phyloP scores from a whole-genome alignment of 2,329 filamentous ascomycete species.

The Microcyclospora pomicola region DNA sequence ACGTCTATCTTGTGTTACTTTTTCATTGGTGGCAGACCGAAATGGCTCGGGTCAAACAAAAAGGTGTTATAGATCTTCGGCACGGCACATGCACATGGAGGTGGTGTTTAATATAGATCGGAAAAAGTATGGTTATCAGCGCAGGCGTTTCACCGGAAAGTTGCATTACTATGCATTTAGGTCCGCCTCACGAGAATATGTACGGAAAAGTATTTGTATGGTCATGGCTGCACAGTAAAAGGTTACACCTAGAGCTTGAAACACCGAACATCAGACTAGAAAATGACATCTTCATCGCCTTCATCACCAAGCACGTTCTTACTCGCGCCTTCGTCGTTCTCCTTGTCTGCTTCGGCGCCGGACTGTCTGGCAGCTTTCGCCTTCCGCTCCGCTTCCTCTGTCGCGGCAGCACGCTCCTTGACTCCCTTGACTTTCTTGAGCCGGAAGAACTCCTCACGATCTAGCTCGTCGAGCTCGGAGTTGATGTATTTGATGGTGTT shows the following conservation, averaged over 20 bases:
- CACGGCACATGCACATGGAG: neutral
- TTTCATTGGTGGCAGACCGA: constrained; percentile 32
- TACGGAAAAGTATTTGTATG: too few species aligned
- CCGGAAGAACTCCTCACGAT: constrained; percentile 95
- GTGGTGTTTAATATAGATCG: too few species aligned
- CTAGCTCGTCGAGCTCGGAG: constrained; percentile 91
- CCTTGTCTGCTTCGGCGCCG: constrained; percentile 15
- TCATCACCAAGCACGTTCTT: constrained; percentile 25
- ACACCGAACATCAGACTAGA: constrained; percentile 4
- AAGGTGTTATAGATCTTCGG: neutral
- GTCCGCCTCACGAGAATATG: too few species aligned
- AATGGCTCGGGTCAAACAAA: constrained; percentile 13
- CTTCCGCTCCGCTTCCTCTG: constrained; percentile 20
- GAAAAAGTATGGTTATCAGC: too few species aligned
- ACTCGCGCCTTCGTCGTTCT: constrained; percentile 12
- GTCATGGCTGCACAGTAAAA: too few species aligned
- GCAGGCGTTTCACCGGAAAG: too few species aligned
- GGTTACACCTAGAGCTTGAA: too few species aligned
- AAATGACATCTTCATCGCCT: constrained; percentile 21
- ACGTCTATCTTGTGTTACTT: constrained; percentile 33
- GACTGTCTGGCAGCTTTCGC: constrained; percentile 8
- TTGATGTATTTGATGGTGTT: constrained; percentile 99
- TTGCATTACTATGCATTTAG: too few species aligned
- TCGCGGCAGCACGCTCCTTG: constrained; percentile 41
- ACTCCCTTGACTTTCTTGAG: constrained; percentile 83